These are phyloP conservation scores for Nicotiana tabacum DNA, from an alignment of 257 asterid genomes.

Conservation along the genomic window DNA sequence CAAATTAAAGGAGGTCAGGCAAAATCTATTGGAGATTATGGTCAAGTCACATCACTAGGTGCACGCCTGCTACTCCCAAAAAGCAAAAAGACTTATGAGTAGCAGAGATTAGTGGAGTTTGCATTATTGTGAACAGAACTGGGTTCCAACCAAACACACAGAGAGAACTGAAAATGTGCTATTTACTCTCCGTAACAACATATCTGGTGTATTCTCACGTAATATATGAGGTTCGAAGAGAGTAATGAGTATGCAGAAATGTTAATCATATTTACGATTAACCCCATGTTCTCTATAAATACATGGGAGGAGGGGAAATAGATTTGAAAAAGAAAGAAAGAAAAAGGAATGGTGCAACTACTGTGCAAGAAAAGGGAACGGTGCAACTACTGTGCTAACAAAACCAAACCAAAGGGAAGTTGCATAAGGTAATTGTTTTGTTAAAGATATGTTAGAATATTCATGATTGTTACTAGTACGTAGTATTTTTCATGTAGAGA, in stretches of 20 bases:
- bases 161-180: no score
- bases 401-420: neutral
- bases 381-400: neutral
- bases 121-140: neutral
- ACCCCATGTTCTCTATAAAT: no score
- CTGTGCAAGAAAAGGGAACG: neutral
- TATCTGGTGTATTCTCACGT: no score
- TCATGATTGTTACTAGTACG: no score
- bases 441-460: no score
- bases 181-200: no score
- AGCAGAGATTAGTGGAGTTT: neutral
- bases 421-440: neutral
- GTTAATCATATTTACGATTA: no score
- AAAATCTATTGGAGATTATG: constrained; percentile 12
- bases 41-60: constrained; percentile 24
- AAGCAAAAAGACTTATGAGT: neutral
- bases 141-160: neutral
- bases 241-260: no score
- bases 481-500: no score
- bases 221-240: no score
- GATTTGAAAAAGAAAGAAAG: neutral
- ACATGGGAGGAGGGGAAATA: no score
- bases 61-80: constrained; percentile 23
- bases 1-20: neutral
- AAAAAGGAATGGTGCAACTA: no score